Conservation (phyloP, 768 basidiomycete species). For the Leccinum pellstonianum region DNA sequence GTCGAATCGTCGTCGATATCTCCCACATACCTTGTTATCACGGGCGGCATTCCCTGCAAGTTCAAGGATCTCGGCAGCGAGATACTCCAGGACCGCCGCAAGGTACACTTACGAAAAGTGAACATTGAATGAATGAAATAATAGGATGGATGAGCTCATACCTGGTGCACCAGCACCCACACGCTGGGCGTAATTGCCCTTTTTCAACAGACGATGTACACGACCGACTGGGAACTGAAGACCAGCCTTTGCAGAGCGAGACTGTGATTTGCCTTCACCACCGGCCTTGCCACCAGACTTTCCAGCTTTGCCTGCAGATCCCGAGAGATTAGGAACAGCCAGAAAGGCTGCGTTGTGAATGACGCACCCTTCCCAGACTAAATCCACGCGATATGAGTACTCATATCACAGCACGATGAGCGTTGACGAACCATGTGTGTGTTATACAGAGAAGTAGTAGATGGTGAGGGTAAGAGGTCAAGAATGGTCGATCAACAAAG, state of each 20-base stretch:
- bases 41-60: constrained; percentile 79
- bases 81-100: constrained; percentile 88
- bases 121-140: not conserved
- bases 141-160: constrained; percentile 27
- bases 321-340: constrained; percentile 7
- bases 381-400: constrained; percentile 3
- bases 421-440: constrained; percentile 27
- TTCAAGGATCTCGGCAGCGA: constrained; percentile 92
- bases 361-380: constrained; percentile 35
- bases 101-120: constrained; percentile 62
- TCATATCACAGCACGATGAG: not conserved
- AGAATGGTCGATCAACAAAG: constrained; percentile 34
- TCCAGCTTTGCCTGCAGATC: constrained; percentile 44
- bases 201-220: constrained; percentile 86
- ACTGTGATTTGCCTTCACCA: constrained; percentile 55
- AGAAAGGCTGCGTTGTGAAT: not conserved
- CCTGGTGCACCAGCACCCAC: constrained; percentile 89
- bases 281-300: constrained; percentile 53
- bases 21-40: constrained; percentile 31
- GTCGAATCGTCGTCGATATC: not conserved
- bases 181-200: constrained; percentile 85
- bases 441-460: constrained; percentile 18
- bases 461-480: constrained; percentile 31
- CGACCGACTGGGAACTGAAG: constrained; percentile 90
- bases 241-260: constrained; percentile 72